Conservation (phyloP, 1,284 basidiomycete genomes). For the Melampsora larici-populina region DNA sequence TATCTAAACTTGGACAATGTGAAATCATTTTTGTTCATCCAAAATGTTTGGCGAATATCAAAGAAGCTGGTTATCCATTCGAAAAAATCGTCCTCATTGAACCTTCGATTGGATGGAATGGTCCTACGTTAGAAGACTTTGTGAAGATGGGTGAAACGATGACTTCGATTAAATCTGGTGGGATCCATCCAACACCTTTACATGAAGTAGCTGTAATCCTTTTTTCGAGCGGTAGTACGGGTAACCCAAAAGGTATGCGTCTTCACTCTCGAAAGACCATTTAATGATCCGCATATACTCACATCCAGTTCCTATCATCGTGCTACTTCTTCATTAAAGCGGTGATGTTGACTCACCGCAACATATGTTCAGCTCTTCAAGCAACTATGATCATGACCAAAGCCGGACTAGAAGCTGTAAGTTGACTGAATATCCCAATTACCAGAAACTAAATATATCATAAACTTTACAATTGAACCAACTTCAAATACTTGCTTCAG, state of each 20-base stretch:
- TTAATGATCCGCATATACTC: background rate
- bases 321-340: background rate
- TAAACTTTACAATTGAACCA: too few species aligned
- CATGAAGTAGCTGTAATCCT: constrained; percentile 23
- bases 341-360: constrained; percentile 29
- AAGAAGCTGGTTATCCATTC: constrained; percentile 13
- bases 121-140: background rate
- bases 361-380: constrained; percentile 7
- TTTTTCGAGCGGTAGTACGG: constrained; percentile 17
- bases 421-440: too few species aligned
- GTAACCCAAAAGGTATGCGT: constrained; percentile 24
- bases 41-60: background rate
- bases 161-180: background rate
- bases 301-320: background rate
- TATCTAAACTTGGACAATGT: constrained; percentile 16
- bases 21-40: constrained; percentile 19
- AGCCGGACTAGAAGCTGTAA: too few species aligned
- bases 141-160: background rate
- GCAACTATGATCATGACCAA: too few species aligned
- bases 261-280: background rate
- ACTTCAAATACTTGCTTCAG: too few species aligned
- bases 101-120: constrained; percentile 3
- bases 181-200: constrained; percentile 5
- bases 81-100: constrained; percentile 16
- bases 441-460: too few species aligned